Conservation (phyloP, 2,329 filamentous ascomycete species). For the Sarocladium kiliense region DNA sequence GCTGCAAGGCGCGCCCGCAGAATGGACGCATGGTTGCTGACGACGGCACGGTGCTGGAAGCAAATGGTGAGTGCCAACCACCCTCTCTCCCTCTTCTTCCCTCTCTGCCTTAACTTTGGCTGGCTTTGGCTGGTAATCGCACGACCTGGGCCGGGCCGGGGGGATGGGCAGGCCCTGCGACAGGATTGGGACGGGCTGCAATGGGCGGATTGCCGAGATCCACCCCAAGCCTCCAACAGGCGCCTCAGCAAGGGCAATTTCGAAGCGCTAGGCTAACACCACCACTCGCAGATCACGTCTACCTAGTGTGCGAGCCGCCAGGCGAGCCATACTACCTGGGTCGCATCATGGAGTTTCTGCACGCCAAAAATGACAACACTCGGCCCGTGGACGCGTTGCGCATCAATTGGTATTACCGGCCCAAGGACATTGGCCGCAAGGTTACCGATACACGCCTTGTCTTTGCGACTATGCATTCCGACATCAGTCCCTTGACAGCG, state of each 20-base stretch:
- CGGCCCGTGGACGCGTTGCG: conserved; percentile 79
- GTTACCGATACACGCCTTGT: conserved; percentile 85
- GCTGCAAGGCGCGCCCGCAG: conserved; percentile 61
- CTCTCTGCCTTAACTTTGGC: neutral
- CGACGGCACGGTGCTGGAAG: conserved; percentile 75
- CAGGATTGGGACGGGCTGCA: conserved; percentile 6
- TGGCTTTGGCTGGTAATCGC: conserved; percentile 1
- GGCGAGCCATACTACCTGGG: conserved; percentile 97
- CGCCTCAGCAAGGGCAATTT: conserved; percentile 12
- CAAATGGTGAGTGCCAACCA: conserved; percentile 67
- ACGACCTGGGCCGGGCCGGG: conserved; percentile 5
- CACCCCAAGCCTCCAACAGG: conserved; percentile 11
- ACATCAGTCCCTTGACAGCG: conserved; percentile 86
- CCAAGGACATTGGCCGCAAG: conserved; percentile 91
- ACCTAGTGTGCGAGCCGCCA: conserved; percentile 93
- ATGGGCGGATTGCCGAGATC: conserved; percentile 13
- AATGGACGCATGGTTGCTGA: conserved; percentile 80
- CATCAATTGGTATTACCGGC: conserved; percentile 98
- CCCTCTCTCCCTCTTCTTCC: neutral
- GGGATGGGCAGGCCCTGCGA: conserved; percentile 1
- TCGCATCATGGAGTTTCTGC: conserved; percentile 97
- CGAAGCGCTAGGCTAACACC: conserved; percentile 22
- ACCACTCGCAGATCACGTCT: conserved; percentile 63
- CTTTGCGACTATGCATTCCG: conserved; percentile 97
- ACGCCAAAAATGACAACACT: conserved; percentile 66